Evolutionary conservation across 140 eudicot species (phyloP), one percentile per base, ranked within the genome.

Genomic region (Ambrosia hybrid): DNA sequence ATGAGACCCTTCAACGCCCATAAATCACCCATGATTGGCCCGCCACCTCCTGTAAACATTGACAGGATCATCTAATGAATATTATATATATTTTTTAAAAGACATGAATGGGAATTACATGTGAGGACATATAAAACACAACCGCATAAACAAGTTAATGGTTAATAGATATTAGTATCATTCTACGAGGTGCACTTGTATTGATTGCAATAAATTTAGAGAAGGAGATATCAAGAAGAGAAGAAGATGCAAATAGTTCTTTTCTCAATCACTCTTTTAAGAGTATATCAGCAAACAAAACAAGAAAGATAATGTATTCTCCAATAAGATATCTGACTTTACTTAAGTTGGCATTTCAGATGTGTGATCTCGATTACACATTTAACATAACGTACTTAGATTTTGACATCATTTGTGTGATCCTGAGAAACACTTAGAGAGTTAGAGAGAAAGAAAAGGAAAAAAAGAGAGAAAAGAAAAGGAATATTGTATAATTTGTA

Each of bases 1-100:
- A 88, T 80, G 72, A 94, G 90, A 65, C 99, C 99, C 78, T 94
- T 90, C 67, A 94, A 74, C 52, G 99, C 99, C 99, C 99, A 94
- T 48, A 94, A 81, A 80, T 94, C 99, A 66, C 95, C 96, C 99
- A 94, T 90, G 64, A 94, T 90, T 70, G 95, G 91, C 48, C 96
- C 97, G 67, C 97, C 96, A 77, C 96, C 95, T 64, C 97, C 99
- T 94, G 79, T 53, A 33, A 74, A 62, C 33, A 68, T 67, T 64
- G 4, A 78, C 21, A 73, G 41, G 55, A 72, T 15, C 65, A 57
- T 72, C 26, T 15, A 53, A 45, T 33, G 43, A 70, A 55, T 17
- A 36, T 61, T 13, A 66, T 15, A 76, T 6, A n/a, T n/a, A n/a
- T 34, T 21, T 21, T 21, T 21, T 21, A 21, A 21, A n/a, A n/a